A percentile compares a stretch with the other conserved stretches of the same genome.
phyloP scores from a whole-genome alignment of 1,284 basidiomycete genomes.

The Volvariella volvacea region DNA sequence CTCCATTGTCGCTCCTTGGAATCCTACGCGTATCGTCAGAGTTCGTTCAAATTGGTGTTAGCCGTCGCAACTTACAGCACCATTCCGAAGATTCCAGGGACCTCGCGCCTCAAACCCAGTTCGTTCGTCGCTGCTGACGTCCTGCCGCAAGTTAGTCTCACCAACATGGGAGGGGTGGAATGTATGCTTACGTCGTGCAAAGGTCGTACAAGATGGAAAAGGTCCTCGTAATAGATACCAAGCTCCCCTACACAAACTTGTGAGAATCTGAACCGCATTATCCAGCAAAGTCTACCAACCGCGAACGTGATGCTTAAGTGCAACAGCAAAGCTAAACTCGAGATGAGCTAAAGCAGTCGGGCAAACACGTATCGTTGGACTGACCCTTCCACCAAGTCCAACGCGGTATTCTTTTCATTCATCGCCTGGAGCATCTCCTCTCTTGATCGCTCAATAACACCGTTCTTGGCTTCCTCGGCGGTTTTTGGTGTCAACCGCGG shows the following conservation, averaged over 20 bases:
- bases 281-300: conserved; percentile 22
- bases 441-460: conserved; percentile 21
- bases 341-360: background rate
- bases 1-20: conserved; percentile 22
- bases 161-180: too few relatives aligned
- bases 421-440: conserved; percentile 44
- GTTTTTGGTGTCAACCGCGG: conserved; percentile 33
- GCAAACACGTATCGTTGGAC: conserved; percentile 12
- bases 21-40: too few relatives aligned
- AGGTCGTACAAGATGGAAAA: conserved; percentile 40
- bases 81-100: too few relatives aligned
- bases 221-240: conserved; percentile 54
- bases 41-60: too few relatives aligned
- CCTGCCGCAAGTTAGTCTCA: too few relatives aligned
- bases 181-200: conserved; percentile 29
- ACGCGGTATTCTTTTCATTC: conserved; percentile 52
- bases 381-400: conserved; percentile 54
- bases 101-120: too few relatives aligned
- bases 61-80: too few relatives aligned
- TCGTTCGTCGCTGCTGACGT: too few relatives aligned
- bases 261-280: background rate
- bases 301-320: conserved; percentile 62
- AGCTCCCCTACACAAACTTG: conserved; percentile 30
- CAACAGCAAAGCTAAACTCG: conserved; percentile 39
- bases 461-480: conserved; percentile 24